phyloP scores from a whole-genome alignment of 768 basidiomycete genomes.

The Phaffia tasmanica region DNA sequence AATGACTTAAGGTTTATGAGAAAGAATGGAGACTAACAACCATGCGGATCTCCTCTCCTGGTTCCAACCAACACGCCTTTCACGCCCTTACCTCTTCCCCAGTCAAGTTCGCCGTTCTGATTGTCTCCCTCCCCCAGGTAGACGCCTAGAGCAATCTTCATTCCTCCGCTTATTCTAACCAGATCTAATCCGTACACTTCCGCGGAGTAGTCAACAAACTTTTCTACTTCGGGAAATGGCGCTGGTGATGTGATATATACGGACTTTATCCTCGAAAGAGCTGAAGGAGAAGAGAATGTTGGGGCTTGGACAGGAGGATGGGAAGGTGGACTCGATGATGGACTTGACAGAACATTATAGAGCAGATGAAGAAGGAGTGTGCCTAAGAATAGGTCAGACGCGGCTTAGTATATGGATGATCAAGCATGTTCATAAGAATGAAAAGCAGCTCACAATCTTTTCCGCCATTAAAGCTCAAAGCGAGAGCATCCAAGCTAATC shows the following conservation, averaged over 20 bases:
- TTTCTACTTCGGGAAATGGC: constrained; percentile 72
- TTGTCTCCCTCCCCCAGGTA: constrained; percentile 49
- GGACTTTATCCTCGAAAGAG: constrained; percentile 46
- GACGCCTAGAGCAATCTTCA: constrained; percentile 62
- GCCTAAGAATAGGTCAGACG: background rate
- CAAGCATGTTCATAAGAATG: background rate
- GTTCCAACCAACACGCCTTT: constrained; percentile 82
- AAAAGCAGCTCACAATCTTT: constrained; percentile 66
- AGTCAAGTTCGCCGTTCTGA: constrained; percentile 23
- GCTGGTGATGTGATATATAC: constrained; percentile 85
- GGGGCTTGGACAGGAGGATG: constrained; percentile 1
- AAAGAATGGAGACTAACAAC: constrained; percentile 51
- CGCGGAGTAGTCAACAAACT: constrained; percentile 60
- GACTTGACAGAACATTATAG: constrained; percentile 30
- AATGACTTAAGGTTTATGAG: background rate
- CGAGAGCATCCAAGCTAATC: constrained; percentile 54
- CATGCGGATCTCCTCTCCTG: constrained; percentile 79
- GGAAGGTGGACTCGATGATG: constrained; percentile 21
- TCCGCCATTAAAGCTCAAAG: constrained; percentile 95
- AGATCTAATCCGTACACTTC: constrained; percentile 63
- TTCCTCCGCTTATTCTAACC: constrained; percentile 50
- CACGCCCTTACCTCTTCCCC: constrained; percentile 40
- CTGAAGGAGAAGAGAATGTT: constrained; percentile 36
- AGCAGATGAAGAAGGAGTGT: constrained; percentile 24
- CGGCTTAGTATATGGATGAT: background rate